phyloP scores from a whole-genome alignment of 1,284 basidiomycete species.

The Volvariella surrecta region DNA sequence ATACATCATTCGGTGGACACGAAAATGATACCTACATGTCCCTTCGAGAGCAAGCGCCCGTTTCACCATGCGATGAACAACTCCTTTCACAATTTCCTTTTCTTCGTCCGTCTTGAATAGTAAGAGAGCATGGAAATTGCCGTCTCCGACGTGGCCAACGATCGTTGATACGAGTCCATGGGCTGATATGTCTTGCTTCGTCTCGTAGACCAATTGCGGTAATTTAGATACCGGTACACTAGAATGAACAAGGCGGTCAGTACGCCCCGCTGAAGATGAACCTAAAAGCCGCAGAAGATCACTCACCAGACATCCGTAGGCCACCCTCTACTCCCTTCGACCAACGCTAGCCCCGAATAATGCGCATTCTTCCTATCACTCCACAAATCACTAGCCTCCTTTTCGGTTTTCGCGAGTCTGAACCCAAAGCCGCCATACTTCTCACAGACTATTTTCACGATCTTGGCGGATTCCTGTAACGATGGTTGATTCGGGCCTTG shows the following conservation, averaged over 20 bases:
- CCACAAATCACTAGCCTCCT: slow-evolving; percentile 78
- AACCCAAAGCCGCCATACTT: slow-evolving; percentile 67
- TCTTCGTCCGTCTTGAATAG: slow-evolving; percentile 61
- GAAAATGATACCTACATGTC: slow-evolving; percentile 43
- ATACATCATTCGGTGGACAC: no score
- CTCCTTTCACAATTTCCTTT: slow-evolving; percentile 35
- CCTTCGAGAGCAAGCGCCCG: slow-evolving; percentile 71
- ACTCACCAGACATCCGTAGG: slow-evolving; percentile 81
- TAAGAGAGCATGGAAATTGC: slow-evolving; percentile 50
- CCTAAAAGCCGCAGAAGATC: slow-evolving; percentile 5
- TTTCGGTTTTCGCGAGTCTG: slow-evolving; percentile 55
- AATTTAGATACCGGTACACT: slow-evolving; percentile 79
- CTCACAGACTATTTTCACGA: slow-evolving; percentile 48
- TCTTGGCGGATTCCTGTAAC: slow-evolving; percentile 54
- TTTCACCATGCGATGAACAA: slow-evolving; percentile 61
- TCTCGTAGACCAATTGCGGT: slow-evolving; percentile 68
- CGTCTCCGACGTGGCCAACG: slow-evolving; percentile 83
- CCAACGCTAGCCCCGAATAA: slow-evolving; percentile 59
- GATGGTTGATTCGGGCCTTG: slow-evolving; percentile 60
- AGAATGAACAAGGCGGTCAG: slow-evolving; percentile 4
- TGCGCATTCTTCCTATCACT: slow-evolving; percentile 79
- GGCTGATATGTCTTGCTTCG: slow-evolving; percentile 60
- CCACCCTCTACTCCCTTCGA: slow-evolving; percentile 63
- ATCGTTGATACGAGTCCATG: slow-evolving; percentile 57
- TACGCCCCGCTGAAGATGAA: not conserved